These are phyloP conservation scores for Cucurbita pepo DNA, from an alignment of 306 rosid genomes.

Conservation along the genomic window DNA sequence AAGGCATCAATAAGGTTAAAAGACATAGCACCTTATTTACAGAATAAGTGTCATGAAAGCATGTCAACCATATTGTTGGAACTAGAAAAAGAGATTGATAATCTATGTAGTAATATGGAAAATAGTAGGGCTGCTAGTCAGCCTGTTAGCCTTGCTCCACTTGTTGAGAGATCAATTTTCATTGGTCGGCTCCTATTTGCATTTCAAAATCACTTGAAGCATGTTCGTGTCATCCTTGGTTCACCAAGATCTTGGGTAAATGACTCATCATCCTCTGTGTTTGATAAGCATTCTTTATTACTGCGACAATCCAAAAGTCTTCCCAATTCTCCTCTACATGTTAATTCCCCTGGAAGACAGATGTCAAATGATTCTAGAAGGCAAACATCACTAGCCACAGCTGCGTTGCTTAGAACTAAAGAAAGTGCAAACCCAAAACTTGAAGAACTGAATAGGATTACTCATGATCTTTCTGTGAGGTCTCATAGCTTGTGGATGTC, in stretches of 20 bases:
- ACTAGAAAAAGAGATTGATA: conserved; percentile 46
- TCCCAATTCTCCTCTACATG: conserved; percentile 39
- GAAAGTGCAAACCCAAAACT: conserved; percentile 69
- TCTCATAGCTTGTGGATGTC: conserved; percentile 80
- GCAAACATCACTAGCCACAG: conserved; percentile 41
- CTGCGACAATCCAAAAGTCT: conserved; percentile 47
- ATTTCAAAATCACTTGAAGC: conserved; percentile 70
- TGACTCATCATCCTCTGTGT: conserved; percentile 31
- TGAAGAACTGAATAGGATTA: conserved; percentile 50
- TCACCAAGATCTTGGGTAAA: conserved; percentile 76
- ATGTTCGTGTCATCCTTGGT: conserved; percentile 74
- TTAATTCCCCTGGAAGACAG: conserved; percentile 35
- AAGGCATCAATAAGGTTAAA: conserved; percentile 74
- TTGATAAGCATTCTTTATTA: conserved; percentile 44
- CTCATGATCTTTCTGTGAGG: conserved; percentile 69
- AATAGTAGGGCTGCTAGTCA: conserved; percentile 20
- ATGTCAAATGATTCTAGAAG: conserved; percentile 27
- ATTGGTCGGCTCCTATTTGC: conserved; percentile 87
- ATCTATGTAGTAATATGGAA: conserved; percentile 38
- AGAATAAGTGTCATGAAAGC: conserved; percentile 59
- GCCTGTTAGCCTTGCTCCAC: conserved; percentile 25
- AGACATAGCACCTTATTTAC: conserved; percentile 61
- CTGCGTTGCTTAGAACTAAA: conserved; percentile 67
- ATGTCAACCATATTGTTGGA: conserved; percentile 45
- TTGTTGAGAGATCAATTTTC: conserved; percentile 73